Conservation (phyloP, 1,139 yeast species). For the Lodderomyces oxycetoniae region DNA sequence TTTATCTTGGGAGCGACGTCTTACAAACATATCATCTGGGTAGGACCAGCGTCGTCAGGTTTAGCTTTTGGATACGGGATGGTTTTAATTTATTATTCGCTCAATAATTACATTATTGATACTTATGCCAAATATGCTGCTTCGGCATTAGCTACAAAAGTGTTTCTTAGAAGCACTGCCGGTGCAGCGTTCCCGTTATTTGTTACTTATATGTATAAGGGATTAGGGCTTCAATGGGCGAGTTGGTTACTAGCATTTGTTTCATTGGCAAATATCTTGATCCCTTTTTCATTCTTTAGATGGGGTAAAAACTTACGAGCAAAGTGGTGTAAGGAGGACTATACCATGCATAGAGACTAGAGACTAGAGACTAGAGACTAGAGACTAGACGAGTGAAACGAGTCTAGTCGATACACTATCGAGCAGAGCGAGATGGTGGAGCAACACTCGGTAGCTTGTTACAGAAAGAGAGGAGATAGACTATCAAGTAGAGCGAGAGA, state of each 20-base stretch:
- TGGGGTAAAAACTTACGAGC: slow-evolving; percentile 65
- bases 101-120: slow-evolving; percentile 85
- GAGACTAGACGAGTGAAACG: too few species aligned
- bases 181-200: slow-evolving; percentile 92
- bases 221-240: slow-evolving; percentile 77
- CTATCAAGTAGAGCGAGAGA: too few species aligned
- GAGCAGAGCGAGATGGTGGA: too few species aligned
- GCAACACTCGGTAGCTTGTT: too few species aligned
- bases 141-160: slow-evolving; percentile 85
- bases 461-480: too few species aligned
- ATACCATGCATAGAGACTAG: slow-evolving; percentile 26
- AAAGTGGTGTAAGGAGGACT: slow-evolving; percentile 63
- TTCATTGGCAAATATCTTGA: slow-evolving; percentile 74
- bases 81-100: slow-evolving; percentile 82
- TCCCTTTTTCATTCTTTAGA: slow-evolving; percentile 74
- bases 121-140: slow-evolving; percentile 87
- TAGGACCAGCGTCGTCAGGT: slow-evolving; percentile 91
- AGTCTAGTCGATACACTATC: too few species aligned
- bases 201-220: slow-evolving; percentile 74
- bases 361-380: too few species aligned
- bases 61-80: slow-evolving; percentile 87
- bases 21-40: slow-evolving; percentile 77
- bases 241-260: slow-evolving; percentile 79
- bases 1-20: slow-evolving; percentile 90
- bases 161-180: slow-evolving; percentile 79